phyloP scores from a whole-genome alignment of 495 filamentous ascomycete genomes.

The Daldinia grandis region DNA sequence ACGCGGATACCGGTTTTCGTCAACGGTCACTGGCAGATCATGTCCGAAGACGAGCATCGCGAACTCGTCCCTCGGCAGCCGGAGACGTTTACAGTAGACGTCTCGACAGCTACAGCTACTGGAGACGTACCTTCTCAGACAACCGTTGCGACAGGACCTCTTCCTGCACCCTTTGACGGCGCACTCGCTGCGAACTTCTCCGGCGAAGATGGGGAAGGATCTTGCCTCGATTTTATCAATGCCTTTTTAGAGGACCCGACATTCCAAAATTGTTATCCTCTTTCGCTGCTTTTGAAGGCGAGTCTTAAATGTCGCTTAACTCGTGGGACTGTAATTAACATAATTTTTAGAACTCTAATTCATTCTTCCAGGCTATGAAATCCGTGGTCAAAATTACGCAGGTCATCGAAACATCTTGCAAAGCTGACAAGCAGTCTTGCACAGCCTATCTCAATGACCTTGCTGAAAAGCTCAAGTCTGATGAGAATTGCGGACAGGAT shows the following conservation, averaged over 20 bases:
- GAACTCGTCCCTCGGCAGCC: slow-evolving; percentile 30
- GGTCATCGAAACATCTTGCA: slow-evolving; percentile 76
- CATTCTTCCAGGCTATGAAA: slow-evolving; percentile 78
- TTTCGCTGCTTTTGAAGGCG: slow-evolving; percentile 77
- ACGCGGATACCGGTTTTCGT: slow-evolving; percentile 45
- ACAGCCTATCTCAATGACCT: slow-evolving; percentile 64
- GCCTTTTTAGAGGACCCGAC: slow-evolving; percentile 67
- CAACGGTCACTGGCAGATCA: slow-evolving; percentile 51
- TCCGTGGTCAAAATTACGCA: slow-evolving; percentile 71
- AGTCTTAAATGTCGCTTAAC: slow-evolving; percentile 21
- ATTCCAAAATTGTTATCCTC: slow-evolving; percentile 74
- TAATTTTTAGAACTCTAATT: slow-evolving; percentile 59
- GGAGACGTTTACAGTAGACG: slow-evolving; percentile 49
- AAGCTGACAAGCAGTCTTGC: slow-evolving; percentile 67
- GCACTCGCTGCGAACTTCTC: slow-evolving; percentile 73
- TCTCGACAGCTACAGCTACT: slow-evolving; percentile 45
- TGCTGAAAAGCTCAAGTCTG: slow-evolving; percentile 64
- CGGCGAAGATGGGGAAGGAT: slow-evolving; percentile 45
- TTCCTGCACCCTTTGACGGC: slow-evolving; percentile 78
- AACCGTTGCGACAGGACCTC: slow-evolving; percentile 45
- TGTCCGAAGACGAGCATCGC: slow-evolving; percentile 47
- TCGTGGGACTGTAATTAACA: slow-evolving; percentile 23
- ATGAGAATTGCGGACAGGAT: slow-evolving; percentile 75
- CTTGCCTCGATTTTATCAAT: slow-evolving; percentile 74
- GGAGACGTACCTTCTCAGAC: slow-evolving; percentile 43